These are phyloP conservation scores for Psilocybe cyanescens DNA, from an alignment of 768 basidiomycete species.

Conservation along the genomic window DNA sequence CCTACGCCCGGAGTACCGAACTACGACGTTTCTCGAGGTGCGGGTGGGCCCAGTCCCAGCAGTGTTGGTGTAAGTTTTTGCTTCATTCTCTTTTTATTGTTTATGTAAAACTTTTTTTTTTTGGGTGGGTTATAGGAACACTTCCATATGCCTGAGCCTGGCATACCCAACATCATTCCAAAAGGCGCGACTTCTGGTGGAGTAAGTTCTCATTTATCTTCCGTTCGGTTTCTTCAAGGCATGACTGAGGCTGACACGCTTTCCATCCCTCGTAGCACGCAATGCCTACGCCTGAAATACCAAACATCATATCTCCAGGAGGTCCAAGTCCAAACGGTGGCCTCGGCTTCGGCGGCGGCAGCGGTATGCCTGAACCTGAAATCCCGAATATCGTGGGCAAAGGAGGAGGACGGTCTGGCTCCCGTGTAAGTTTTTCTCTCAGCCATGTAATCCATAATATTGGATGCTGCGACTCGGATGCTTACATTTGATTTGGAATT, in stretches of 20 bases:
- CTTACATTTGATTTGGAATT: too few relatives aligned
- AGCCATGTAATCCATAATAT: too few relatives aligned
- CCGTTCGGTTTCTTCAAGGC: neutral
- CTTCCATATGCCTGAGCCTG: neutral
- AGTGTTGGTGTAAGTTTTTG: neutral
- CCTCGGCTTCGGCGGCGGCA: neutral
- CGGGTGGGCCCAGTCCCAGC: neutral
- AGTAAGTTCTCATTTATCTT: neutral
- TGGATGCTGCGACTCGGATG: too few relatives aligned
- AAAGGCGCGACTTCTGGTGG: conserved; percentile 2
- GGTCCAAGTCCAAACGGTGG: neutral
- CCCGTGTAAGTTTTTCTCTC: neutral
- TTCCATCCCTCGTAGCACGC: neutral
- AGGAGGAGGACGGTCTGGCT: neutral
- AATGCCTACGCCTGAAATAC: neutral
- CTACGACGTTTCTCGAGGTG: neutral
- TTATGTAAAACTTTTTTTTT: too few relatives aligned
- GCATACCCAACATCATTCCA: conserved; percentile 1
- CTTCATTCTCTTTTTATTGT: too few relatives aligned
- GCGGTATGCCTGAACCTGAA: neutral
- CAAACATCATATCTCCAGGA: neutral
- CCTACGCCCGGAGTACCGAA: conserved; percentile 8
- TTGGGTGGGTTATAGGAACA: neutral
- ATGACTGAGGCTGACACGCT: too few relatives aligned
- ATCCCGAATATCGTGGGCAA: neutral